These are phyloP conservation scores for Taiozyma sp. DNA, from an alignment of 1,139 yeast genomes.

Conservation along the genomic window DNA sequence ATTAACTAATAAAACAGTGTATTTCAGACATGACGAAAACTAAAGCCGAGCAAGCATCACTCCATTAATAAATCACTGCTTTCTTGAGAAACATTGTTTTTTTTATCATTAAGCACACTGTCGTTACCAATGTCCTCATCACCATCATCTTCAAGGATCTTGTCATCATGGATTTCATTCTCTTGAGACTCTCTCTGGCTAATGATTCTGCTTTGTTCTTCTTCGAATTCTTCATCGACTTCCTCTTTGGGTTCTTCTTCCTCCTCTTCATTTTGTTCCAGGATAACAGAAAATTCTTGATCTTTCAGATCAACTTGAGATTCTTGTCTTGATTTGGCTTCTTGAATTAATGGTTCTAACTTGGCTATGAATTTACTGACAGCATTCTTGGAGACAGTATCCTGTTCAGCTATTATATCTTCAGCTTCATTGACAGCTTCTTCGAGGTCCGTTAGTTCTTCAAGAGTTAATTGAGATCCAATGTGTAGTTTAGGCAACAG, in stretches of 20 bases:
- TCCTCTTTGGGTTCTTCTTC: conserved; percentile 15
- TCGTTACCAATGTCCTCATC: conserved; percentile 10
- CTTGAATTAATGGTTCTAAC: conserved; percentile 29
- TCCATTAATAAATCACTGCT: conserved; percentile 18
- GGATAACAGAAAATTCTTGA: conserved; percentile 27
- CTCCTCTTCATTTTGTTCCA: conserved; percentile 19
- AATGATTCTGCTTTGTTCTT: conserved; percentile 14
- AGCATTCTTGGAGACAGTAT: conserved; percentile 41
- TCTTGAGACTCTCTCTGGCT: conserved; percentile 1
- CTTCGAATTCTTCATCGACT: conserved; percentile 17
- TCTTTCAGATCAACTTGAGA: conserved; percentile 20
- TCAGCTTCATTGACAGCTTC: conserved; percentile 14
- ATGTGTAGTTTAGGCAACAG: conserved; percentile 45
- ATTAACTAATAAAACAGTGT: background rate
- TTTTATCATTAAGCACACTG: conserved; percentile 9
- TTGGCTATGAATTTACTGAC: conserved; percentile 39
- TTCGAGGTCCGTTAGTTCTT: conserved; percentile 25
- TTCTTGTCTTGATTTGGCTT: conserved; percentile 26
- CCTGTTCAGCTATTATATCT: conserved; percentile 25
- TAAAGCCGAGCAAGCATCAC: background rate
- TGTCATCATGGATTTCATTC: conserved; percentile 5
- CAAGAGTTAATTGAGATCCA: conserved; percentile 23
- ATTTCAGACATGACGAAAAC: background rate
- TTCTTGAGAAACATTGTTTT: conserved; percentile 1
- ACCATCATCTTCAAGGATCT: conserved; percentile 13